A percentile compares a stretch with the other conserved stretches of the same genome.
Evolutionary conservation across 1,284 basidiomycete species (phyloP).

Genomic region (Ustilago cynodontis): DNA sequence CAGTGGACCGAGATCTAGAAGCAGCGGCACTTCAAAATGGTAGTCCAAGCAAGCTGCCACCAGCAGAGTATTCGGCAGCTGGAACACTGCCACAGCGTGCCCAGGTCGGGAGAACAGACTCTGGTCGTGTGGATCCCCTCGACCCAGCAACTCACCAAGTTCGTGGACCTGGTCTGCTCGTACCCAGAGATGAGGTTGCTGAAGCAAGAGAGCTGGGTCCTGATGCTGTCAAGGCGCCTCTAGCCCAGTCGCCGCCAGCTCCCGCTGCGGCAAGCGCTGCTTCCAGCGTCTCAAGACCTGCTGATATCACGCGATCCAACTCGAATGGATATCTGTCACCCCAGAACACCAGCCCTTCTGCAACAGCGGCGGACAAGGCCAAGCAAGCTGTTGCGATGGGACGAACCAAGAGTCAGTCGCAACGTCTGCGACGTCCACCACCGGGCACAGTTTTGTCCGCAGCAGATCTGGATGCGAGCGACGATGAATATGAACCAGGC

Average conservation of each 20-base stretch:
- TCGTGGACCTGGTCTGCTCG: constrained; percentile 49
- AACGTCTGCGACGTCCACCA: constrained; percentile 55
- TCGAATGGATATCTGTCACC: constrained; percentile 21
- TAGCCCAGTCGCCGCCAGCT: constrained; percentile 8
- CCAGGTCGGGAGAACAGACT: constrained; percentile 50
- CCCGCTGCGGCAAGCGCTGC: background rate
- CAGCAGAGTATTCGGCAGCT: constrained; percentile 31
- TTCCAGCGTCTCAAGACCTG: background rate
- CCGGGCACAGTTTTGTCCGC: constrained; percentile 58
- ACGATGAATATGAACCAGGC: constrained; percentile 66
- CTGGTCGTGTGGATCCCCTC: constrained; percentile 50
- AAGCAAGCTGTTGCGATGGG: constrained; percentile 51
- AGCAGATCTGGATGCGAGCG: constrained; percentile 64
- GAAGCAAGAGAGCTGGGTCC: constrained; percentile 36
- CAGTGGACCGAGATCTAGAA: constrained; percentile 31
- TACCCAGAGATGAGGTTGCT: constrained; percentile 53
- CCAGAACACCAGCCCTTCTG: background rate
- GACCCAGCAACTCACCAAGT: constrained; percentile 54
- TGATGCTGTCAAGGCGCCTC: constrained; percentile 38
- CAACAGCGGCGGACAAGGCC: constrained; percentile 29
- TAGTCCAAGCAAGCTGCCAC: constrained; percentile 8
- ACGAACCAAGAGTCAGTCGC: constrained; percentile 55
- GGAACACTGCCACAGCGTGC: constrained; percentile 45
- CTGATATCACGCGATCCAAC: constrained; percentile 3
- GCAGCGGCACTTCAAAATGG: constrained; percentile 4